Evolutionary conservation across 192 early-diverging fungal species (phyloP).

Genomic region (Umbelopsis ramanniana): DNA sequence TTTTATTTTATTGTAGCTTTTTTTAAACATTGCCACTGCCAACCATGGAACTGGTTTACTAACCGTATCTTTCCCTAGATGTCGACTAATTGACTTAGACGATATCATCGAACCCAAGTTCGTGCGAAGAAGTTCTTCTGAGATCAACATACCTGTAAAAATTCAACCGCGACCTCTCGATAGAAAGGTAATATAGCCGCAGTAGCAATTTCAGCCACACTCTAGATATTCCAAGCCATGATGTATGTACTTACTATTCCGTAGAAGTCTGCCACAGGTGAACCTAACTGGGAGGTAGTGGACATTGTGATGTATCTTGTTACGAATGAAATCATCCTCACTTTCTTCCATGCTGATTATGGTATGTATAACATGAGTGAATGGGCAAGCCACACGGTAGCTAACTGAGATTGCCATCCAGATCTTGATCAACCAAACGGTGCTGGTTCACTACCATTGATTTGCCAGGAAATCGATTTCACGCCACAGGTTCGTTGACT

Average conservation of each 20-base stretch:
- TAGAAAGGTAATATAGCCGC: not conserved
- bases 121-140: not conserved
- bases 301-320: conserved; percentile 43
- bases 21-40: not conserved
- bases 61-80: not conserved
- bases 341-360: conserved; percentile 31
- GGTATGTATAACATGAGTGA: not conserved
- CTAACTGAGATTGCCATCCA: not conserved
- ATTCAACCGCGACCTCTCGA: conserved; percentile 12
- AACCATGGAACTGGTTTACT: too few relatives aligned
- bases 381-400: not conserved
- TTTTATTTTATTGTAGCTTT: not conserved
- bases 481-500: conserved; percentile 5
- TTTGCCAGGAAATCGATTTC: conserved; percentile 20
- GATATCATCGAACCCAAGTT: conserved; percentile 5
- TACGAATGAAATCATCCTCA: conserved; percentile 27
- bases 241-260: not conserved
- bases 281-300: conserved; percentile 27
- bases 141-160: not conserved
- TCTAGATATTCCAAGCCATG: not conserved
- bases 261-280: not conserved
- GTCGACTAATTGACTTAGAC: conserved; percentile 24
- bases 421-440: not conserved
- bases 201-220: not conserved
- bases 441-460: conserved; percentile 11